phyloP scores from a whole-genome alignment of 805 yeast genomes.

The Barnettozyma sucrosica region DNA sequence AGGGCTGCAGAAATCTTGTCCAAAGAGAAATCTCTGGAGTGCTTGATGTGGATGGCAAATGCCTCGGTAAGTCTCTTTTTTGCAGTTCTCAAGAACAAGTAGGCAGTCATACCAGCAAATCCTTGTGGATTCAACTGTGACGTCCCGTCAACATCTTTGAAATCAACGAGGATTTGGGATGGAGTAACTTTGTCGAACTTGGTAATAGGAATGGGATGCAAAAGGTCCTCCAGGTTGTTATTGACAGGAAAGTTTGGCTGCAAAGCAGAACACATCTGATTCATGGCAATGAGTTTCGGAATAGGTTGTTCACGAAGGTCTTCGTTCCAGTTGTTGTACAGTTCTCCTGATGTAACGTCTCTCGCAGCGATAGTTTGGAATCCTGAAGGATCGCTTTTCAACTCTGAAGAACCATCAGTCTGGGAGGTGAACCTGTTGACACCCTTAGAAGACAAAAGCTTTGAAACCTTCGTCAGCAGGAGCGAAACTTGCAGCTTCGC shows the following conservation, averaged over 20 bases:
- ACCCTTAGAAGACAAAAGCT: conserved; percentile 46
- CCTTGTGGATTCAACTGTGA: conserved; percentile 58
- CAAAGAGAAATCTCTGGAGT: conserved; percentile 51
- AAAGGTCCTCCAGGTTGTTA: conserved; percentile 28
- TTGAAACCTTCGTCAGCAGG: conserved; percentile 53
- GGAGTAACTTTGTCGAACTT: conserved; percentile 43
- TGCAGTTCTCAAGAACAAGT: conserved; percentile 61
- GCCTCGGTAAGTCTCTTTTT: conserved; percentile 71
- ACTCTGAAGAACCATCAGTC: conserved; percentile 16
- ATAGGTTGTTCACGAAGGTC: conserved; percentile 29
- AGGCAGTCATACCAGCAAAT: conserved; percentile 65
- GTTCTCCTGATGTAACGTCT: conserved; percentile 52
- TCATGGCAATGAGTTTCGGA: conserved; percentile 57
- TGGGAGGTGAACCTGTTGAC: conserved; percentile 26
- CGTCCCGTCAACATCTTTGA: conserved; percentile 62
- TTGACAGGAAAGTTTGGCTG: conserved; percentile 63
- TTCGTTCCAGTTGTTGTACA: conserved; percentile 35
- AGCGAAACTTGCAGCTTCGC: conserved; percentile 48
- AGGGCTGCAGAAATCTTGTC: conserved; percentile 74
- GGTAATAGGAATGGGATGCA: conserved; percentile 41
- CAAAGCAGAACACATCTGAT: conserved; percentile 65
- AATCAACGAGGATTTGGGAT: conserved; percentile 67
- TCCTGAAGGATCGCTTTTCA: conserved; percentile 50
- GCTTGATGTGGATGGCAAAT: conserved; percentile 59
- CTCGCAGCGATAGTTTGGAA: conserved; percentile 65